Evolutionary conservation across 768 basidiomycete genomes (phyloP).

Genomic region (Dacryopinax primogenitus): DNA sequence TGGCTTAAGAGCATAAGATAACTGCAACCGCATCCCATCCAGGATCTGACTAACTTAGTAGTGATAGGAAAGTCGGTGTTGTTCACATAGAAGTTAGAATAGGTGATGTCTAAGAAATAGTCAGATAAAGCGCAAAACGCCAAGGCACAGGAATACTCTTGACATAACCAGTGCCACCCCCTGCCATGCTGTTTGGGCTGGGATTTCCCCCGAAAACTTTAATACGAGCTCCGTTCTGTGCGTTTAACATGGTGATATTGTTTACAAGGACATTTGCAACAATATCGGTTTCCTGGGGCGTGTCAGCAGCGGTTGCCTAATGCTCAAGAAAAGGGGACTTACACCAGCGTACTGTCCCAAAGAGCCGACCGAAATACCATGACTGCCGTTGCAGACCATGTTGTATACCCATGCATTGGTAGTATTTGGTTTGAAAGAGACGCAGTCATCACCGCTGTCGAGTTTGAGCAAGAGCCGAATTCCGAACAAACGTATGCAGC

Average conservation of each 20-base stretch:
- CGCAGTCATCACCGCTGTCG: slow-evolving; percentile 40
- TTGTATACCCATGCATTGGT: slow-evolving; percentile 47
- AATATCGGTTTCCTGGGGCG: slow-evolving; percentile 31
- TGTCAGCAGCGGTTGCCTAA: no score
- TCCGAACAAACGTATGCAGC: neutral
- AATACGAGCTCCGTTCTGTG: slow-evolving; percentile 54
- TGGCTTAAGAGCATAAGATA: slow-evolving; percentile 20
- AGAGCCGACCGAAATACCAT: slow-evolving; percentile 49
- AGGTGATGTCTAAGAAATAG: slow-evolving; percentile 39
- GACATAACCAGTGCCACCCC: slow-evolving; percentile 36
- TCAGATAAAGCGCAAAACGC: neutral
- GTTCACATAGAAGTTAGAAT: slow-evolving; percentile 38
- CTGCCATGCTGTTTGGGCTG: slow-evolving; percentile 42
- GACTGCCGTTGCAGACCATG: slow-evolving; percentile 45
- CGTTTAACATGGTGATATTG: slow-evolving; percentile 49
- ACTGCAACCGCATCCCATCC: neutral
- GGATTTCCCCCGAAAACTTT: slow-evolving; percentile 53
- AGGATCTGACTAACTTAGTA: slow-evolving; percentile 15
- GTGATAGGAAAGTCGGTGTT: slow-evolving; percentile 48
- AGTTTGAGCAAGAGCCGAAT: neutral
- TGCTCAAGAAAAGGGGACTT: no score
- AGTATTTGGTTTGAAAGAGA: slow-evolving; percentile 41
- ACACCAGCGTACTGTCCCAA: slow-evolving; percentile 37
- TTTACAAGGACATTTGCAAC: slow-evolving; percentile 47
- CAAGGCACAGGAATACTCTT: slow-evolving; percentile 21